Conservation (phyloP, 495 filamentous ascomycete genomes). For the Friedmanniomyces endolithicus region DNA sequence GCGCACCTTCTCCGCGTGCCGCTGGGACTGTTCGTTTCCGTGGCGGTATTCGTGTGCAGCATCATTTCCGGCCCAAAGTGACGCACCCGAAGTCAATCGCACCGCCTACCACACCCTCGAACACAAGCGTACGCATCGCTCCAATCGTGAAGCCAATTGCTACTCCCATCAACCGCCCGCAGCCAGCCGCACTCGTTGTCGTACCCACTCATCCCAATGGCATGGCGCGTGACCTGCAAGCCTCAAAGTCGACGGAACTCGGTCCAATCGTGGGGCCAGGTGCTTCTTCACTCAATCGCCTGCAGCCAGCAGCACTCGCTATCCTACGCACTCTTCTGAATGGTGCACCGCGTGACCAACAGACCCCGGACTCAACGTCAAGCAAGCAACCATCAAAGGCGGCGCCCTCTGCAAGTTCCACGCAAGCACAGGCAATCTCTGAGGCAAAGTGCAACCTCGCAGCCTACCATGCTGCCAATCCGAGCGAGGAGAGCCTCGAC, state of each 20-base stretch:
- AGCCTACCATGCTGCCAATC: conserved; percentile 6
- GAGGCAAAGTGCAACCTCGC: too few species aligned
- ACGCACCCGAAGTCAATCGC: neutral
- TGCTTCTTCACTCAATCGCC: too few species aligned
- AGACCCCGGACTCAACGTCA: neutral
- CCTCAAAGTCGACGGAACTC: too few species aligned
- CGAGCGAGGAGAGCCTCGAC: neutral
- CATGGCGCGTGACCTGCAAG: too few species aligned
- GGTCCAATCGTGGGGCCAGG: too few species aligned
- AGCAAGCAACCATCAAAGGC: too few species aligned
- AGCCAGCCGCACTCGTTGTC: too few species aligned
- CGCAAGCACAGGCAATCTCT: too few species aligned
- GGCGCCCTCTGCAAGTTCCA: too few species aligned
- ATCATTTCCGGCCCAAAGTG: neutral
- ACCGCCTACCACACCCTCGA: neutral
- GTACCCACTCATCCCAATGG: too few species aligned
- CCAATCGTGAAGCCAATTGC: neutral
- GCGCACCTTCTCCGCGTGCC: neutral
- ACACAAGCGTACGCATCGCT: neutral
- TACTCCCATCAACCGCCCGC: too few species aligned
- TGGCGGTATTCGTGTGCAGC: neutral
- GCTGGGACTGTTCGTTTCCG: neutral
- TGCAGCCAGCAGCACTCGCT: neutral
- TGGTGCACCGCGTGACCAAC: neutral
- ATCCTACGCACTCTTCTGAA: too few species aligned